These are phyloP conservation scores for Cryptosporidium felis DNA, from an alignment of 169 alveolate species.

Conservation along the genomic window DNA sequence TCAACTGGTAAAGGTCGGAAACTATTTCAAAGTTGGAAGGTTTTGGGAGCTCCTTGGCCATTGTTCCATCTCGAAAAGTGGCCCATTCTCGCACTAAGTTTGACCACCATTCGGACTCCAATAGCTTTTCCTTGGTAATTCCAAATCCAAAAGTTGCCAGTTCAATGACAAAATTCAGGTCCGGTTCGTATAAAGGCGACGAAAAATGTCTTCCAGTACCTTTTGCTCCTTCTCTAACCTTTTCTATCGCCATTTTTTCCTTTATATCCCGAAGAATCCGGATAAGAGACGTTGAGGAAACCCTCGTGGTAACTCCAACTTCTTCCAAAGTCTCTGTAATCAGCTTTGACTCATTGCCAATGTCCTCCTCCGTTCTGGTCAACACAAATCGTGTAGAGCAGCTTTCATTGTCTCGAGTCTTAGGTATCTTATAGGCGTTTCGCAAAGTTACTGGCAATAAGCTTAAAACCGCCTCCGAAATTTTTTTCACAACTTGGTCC, in stretches of 20 bases:
- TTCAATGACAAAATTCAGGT: neutral
- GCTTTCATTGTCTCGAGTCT: constrained; percentile 14
- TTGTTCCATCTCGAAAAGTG: neutral
- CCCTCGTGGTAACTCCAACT: constrained; percentile 59
- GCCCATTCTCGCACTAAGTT: constrained; percentile 17
- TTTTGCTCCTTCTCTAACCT: neutral
- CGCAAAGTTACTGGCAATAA: constrained; percentile 44
- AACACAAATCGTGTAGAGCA: neutral
- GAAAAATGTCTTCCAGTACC: neutral
- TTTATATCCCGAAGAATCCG: constrained; percentile 9
- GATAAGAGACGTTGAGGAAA: constrained; percentile 38
- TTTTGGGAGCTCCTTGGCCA: neutral
- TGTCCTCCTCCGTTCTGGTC: constrained; percentile 40
- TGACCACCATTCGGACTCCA: constrained; percentile 58
- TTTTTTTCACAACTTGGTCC: constrained; percentile 4
- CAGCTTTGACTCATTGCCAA: constrained; percentile 32
- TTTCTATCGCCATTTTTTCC: neutral
- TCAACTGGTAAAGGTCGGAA: constrained; percentile 10
- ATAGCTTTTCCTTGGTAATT: neutral
- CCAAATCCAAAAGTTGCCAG: constrained; percentile 59
- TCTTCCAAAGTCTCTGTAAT: constrained; percentile 46
- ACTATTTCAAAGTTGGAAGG: constrained; percentile 21
- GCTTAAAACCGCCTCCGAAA: constrained; percentile 7
- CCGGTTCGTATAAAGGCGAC: neutral
- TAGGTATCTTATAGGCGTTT: constrained; percentile 30